Evolutionary conservation across 106 monocot species (phyloP).

Genomic region (Alisma plantagoaquatica): DNA sequence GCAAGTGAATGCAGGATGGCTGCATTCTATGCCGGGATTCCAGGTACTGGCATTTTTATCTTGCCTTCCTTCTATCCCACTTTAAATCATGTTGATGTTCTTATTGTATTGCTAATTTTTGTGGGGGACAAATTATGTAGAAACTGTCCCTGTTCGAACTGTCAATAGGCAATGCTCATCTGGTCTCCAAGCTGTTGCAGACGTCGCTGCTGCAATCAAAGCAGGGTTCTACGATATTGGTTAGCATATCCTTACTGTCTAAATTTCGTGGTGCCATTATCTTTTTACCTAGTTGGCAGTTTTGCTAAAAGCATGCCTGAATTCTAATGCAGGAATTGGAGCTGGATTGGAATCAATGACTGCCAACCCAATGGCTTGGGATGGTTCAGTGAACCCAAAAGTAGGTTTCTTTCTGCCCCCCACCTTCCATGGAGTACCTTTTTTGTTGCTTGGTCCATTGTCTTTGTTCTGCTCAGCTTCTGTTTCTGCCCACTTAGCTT

Average conservation of each 20-base stretch:
- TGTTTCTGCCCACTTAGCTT: neutral
- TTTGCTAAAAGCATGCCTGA: neutral
- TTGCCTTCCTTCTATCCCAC: too few species aligned
- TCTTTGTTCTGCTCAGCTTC: neutral
- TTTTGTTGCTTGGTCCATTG: neutral
- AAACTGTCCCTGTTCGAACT: slow-evolving; percentile 86
- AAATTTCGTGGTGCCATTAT: too few species aligned
- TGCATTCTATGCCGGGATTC: slow-evolving; percentile 17
- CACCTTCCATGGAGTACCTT: neutral
- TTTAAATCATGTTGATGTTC: neutral
- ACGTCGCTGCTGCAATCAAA: slow-evolving; percentile 93
- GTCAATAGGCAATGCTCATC: slow-evolving; percentile 97
- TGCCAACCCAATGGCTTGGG: slow-evolving; percentile 54
- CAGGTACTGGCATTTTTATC: slow-evolving; percentile 1
- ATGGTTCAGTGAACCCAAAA: slow-evolving; percentile 82
- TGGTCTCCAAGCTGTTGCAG: slow-evolving; percentile 95
- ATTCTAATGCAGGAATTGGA: slow-evolving; percentile 56
- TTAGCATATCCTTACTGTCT: too few species aligned
- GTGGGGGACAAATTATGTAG: too few species aligned
- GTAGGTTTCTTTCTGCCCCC: slow-evolving; percentile 20
- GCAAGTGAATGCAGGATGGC: slow-evolving; percentile 22
- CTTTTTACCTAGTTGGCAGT: too few species aligned
- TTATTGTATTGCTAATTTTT: neutral
- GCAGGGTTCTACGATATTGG: slow-evolving; percentile 98
- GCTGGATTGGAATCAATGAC: slow-evolving; percentile 94